Conservation (phyloP, 176 grass and related monocot genomes). For the Carex parvula region DNA sequence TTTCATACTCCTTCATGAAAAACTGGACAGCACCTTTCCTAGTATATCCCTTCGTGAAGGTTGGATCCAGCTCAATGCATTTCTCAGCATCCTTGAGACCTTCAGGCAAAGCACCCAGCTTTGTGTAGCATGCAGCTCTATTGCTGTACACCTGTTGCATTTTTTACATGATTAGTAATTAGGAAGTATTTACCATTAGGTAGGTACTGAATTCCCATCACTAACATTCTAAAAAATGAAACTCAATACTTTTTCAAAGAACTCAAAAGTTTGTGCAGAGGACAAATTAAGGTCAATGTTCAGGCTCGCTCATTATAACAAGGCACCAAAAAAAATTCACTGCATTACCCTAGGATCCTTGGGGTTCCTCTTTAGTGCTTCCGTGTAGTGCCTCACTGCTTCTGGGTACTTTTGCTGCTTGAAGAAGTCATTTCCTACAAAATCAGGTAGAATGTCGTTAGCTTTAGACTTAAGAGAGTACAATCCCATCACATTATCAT, state of each 20-base stretch:
- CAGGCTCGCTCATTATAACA: not conserved
- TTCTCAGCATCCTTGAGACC: constrained; percentile 98
- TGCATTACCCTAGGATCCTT: constrained; percentile 78
- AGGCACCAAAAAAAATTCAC: constrained; percentile 3
- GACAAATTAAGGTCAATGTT: not conserved
- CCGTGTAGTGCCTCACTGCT: constrained; percentile 87
- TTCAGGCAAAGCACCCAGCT: constrained; percentile 92
- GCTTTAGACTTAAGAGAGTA: not conserved
- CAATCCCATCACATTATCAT: not conserved
- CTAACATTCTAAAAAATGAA: not conserved
- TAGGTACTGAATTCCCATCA: not conserved
- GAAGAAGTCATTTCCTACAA: constrained; percentile 83
- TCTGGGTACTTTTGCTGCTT: constrained; percentile 96
- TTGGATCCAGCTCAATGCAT: constrained; percentile 92
- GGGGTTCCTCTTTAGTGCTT: constrained; percentile 88
- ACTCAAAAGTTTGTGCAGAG: not conserved
- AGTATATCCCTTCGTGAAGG: constrained; percentile 91
- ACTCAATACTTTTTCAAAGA: not conserved
- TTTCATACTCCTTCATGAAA: constrained; percentile 99
- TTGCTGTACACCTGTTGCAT: constrained; percentile 85
- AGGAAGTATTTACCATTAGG: not conserved
- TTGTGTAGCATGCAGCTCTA: constrained; percentile 93
- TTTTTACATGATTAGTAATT: not conserved
- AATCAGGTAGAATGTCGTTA: not conserved
- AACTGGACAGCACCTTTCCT: constrained; percentile 95